These are phyloP conservation scores for Pezicula radicicola DNA, from an alignment of 2,329 filamentous ascomycete genomes.

Conservation along the genomic window DNA sequence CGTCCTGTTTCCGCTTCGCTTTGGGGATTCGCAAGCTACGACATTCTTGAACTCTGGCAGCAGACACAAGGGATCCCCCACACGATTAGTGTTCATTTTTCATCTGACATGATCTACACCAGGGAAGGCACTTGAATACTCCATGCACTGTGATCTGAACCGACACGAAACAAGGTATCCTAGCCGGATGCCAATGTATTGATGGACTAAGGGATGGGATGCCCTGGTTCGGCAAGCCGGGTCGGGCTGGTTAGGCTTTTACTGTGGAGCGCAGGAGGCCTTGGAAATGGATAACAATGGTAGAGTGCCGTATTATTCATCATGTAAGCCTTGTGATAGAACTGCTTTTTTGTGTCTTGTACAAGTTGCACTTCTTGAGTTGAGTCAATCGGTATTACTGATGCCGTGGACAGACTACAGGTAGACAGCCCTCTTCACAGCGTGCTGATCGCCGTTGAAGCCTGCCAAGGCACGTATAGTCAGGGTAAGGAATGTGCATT, in stretches of 20 bases:
- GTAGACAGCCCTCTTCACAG: background rate
- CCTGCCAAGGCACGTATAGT: background rate
- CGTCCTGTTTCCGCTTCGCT: slow-evolving; percentile 9
- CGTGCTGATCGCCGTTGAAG: slow-evolving; percentile 1
- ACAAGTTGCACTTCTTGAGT: no score
- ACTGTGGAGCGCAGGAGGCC: no score
- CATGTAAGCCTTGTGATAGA: no score
- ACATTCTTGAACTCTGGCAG: background rate
- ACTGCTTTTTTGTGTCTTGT: no score
- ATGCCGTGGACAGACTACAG: background rate
- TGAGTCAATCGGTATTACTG: background rate
- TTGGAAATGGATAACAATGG: no score
- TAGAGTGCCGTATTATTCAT: no score
- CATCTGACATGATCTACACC: slow-evolving; percentile 1
- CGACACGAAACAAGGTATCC: background rate
- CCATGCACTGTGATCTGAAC: background rate
- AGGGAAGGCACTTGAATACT: background rate
- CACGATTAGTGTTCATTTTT: background rate
- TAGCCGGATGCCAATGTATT: background rate
- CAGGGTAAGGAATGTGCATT: background rate
- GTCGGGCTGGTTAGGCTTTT: no score
- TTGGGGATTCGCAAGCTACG: slow-evolving; percentile 14
- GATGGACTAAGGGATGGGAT: background rate
- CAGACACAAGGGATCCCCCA: background rate
- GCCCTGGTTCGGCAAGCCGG: background rate